Evolutionary conservation across 352 stramenopile species (phyloP), one percentile per base, ranked within the genome.

Genomic region (Phytophthora aleatoria): DNA sequence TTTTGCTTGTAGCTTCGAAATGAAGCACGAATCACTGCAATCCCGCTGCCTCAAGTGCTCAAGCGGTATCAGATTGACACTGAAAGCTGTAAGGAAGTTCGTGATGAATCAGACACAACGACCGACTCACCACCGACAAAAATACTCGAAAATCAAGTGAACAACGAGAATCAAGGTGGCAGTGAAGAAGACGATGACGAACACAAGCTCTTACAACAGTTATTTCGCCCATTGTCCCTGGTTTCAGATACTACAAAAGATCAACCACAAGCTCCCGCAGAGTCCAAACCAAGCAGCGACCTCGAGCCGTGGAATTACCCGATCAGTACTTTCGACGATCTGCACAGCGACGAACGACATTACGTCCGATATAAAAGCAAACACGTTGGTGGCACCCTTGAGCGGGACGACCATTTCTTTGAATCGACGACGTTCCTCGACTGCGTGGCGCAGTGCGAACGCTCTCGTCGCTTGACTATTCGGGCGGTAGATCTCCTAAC

Each of bases 381-480:
- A 44, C 79, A 89, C 42, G 74, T 61, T 13, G 70, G 72, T 24
- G 76, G 68, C 33, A 79, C 73, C n/a, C 28, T 89, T 15, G 73
- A 88, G 60, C 74, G 80, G 10, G 80, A 90, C 60, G 80, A 87
- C 33, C 71, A 86, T 12, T 89, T 86, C 73, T 91, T 91, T 24
- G 68, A 76, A 3, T 89, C 81, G 8, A 83, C 64, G 4, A 63
- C 84, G 1, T 90, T 90, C 39, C 57, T 91, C 9, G 81, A 91
- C 56, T 88, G 79, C 57, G 70, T 91, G n/a, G 79, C 78, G 0
- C 83, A 90, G 54, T 77, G 76, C 30, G 83, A 91, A 52, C 72
- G 81, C 26, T 91, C 83, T 52, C 79, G 83, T 13, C 66, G 79
- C 3, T 59, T 91, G 24, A 87, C 80, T 0, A 69, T 85, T 45